These are phyloP conservation scores for Penicillium riverlandense DNA, from an alignment of 495 filamentous ascomycete species.

Conservation along the genomic window DNA sequence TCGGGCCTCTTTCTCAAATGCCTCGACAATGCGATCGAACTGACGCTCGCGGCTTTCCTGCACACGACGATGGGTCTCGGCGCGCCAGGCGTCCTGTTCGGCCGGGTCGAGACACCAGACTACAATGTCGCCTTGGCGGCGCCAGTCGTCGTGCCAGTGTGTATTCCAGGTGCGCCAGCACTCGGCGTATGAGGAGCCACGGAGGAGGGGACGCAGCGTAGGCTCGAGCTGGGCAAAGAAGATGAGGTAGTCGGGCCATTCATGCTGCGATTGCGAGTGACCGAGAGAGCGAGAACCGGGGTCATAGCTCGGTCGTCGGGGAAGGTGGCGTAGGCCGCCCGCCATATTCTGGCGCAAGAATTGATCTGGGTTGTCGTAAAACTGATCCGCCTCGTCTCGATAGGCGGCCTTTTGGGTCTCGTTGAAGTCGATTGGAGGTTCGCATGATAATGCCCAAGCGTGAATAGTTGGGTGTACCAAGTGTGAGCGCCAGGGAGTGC, in stretches of 20 bases:
- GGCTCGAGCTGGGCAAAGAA: constrained; percentile 59
- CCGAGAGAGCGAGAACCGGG: neutral
- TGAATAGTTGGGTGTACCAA: constrained; percentile 65
- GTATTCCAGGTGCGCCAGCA: constrained; percentile 75
- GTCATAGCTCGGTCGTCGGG: constrained; percentile 32
- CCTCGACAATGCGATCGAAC: constrained; percentile 29
- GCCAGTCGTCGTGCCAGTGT: constrained; percentile 79
- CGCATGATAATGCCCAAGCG: constrained; percentile 86
- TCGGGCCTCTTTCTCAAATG: constrained; percentile 17
- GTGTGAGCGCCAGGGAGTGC: constrained; percentile 92
- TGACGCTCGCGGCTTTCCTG: constrained; percentile 25
- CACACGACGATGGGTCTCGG: constrained; percentile 11
- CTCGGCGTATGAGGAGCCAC: constrained; percentile 52
- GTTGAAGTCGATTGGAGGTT: constrained; percentile 70
- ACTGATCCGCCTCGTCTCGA: constrained; percentile 82
- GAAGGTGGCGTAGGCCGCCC: constrained; percentile 32
- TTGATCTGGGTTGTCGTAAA: constrained; percentile 58
- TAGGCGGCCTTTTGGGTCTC: constrained; percentile 53
- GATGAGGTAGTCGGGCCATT: constrained; percentile 56
- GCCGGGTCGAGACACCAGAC: constrained; percentile 58
- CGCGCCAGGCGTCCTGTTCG: constrained; percentile 30
- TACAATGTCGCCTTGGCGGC: constrained; percentile 76
- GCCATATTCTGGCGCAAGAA: constrained; percentile 53
- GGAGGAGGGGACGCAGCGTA: constrained; percentile 39
- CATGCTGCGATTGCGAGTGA: constrained; percentile 10